Evolutionary conservation across 495 filamentous ascomycete species (phyloP).

Genomic region (Eremomyces bilateralis): DNA sequence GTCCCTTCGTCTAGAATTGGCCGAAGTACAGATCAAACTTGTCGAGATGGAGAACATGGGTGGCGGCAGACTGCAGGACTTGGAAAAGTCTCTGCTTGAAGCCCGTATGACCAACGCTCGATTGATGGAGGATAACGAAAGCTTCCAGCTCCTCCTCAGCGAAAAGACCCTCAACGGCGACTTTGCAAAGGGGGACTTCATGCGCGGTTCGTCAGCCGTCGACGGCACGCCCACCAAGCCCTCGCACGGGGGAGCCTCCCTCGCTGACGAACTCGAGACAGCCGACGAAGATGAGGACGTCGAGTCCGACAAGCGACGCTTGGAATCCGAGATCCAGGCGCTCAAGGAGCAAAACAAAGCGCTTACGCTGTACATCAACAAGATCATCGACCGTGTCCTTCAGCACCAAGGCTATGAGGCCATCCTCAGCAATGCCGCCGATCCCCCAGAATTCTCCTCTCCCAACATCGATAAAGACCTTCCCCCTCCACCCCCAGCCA

Average conservation of each 20-base stretch:
- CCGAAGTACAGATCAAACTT: conserved; percentile 85
- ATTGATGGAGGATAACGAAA: conserved; percentile 96
- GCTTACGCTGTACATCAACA: conserved; percentile 90
- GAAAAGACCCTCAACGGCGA: conserved; percentile 90
- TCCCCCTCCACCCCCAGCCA: conserved; percentile 51
- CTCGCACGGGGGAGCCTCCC: conserved; percentile 21
- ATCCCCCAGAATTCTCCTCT: conserved; percentile 9
- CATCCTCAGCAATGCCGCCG: conserved; percentile 59
- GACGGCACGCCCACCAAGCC: not conserved
- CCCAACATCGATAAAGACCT: conserved; percentile 58
- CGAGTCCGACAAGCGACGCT: conserved; percentile 23
- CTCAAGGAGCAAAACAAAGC: conserved; percentile 92
- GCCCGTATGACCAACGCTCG: conserved; percentile 84
- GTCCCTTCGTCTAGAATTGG: conserved; percentile 70
- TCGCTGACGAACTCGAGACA: conserved; percentile 61
- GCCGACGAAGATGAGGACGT: conserved; percentile 27
- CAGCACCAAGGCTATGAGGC: conserved; percentile 87
- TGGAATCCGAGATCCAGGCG: conserved; percentile 60
- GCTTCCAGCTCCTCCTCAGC: conserved; percentile 80
- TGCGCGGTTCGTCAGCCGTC: conserved; percentile 25
- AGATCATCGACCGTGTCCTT: conserved; percentile 84
- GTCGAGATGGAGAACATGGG: conserved; percentile 87
- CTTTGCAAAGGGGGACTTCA: conserved; percentile 67
- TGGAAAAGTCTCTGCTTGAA: conserved; percentile 75
- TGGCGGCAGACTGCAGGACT: conserved; percentile 59